phyloP scores from a whole-genome alignment of 225 moss, liverwort and hornwort genomes.

The Straminergon stramineum region DNA sequence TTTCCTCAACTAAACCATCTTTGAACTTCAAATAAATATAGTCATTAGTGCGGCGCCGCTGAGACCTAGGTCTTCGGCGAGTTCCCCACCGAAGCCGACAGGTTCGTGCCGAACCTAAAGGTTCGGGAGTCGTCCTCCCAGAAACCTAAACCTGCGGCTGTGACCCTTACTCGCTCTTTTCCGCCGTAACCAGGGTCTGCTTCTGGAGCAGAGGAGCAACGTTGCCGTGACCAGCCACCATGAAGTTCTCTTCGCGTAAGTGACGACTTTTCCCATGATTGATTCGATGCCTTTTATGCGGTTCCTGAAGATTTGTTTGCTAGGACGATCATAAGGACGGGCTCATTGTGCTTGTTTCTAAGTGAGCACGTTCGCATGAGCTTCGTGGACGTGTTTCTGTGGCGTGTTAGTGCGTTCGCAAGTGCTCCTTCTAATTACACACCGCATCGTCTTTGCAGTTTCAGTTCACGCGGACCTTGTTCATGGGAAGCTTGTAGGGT shows the following conservation, averaged over 20 bases:
- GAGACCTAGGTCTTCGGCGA: background rate
- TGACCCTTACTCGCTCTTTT: background rate
- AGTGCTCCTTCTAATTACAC: background rate
- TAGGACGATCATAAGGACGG: background rate
- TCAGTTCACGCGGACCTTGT: background rate
- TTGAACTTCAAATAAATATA: background rate
- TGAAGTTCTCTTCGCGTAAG: conserved; percentile 52
- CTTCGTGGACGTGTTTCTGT: background rate
- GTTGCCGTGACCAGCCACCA: conserved; percentile 6
- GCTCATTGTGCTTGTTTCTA: background rate
- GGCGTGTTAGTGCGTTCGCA: background rate
- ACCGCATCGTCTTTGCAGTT: background rate
- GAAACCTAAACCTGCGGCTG: conserved; percentile 33
- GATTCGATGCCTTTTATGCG: background rate
- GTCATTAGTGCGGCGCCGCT: background rate
- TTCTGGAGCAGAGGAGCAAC: background rate
- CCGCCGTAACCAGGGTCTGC: conserved; percentile 12
- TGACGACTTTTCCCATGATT: background rate
- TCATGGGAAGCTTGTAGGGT: background rate
- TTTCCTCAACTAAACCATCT: too few species aligned
- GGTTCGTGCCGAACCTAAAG: background rate
- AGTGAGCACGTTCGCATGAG: background rate
- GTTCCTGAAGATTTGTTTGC: too few species aligned
- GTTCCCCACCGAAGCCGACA: background rate
- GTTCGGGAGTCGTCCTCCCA: background rate